phyloP scores from a whole-genome alignment of 345 rosid genomes.

The Pistacia integerrima region DNA sequence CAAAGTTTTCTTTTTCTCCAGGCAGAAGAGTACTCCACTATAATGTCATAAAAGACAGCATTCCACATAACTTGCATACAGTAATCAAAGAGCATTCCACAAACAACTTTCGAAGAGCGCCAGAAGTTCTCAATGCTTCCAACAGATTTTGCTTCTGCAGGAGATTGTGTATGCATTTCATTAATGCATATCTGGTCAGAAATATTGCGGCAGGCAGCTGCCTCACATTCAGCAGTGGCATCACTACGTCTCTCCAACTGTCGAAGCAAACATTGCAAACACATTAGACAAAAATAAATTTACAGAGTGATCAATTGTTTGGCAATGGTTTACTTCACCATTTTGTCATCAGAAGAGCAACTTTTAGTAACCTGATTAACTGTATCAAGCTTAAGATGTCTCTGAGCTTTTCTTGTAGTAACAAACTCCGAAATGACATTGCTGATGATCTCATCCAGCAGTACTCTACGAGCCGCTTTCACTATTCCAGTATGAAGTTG shows the following conservation, averaged over 20 bases:
- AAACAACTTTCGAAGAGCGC: conserved; percentile 56
- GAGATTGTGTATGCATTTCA: conserved; percentile 29
- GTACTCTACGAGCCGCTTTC: conserved; percentile 77
- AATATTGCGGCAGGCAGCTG: conserved; percentile 23
- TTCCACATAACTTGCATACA: conserved; percentile 90
- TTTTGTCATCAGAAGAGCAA: conserved; percentile 25
- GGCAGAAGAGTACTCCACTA: conserved; percentile 47
- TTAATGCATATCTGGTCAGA: conserved; percentile 18
- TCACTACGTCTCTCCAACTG: conserved; percentile 45
- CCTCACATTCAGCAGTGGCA: conserved; percentile 30
- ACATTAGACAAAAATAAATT: conserved; percentile 2
- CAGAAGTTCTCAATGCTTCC: conserved; percentile 73
- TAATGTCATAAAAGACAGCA: conserved; percentile 73
- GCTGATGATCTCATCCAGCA: conserved; percentile 83
- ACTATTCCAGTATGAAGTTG: conserved; percentile 81
- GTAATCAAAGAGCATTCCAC: conserved; percentile 59
- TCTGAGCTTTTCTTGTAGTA: conserved; percentile 48
- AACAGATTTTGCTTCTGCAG: conserved; percentile 52
- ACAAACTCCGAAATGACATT: conserved; percentile 55
- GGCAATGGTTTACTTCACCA: conserved; percentile 32
- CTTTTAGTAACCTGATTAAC: conserved; percentile 37
- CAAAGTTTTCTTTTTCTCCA: conserved; percentile 81
- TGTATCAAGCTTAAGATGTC: conserved; percentile 40
- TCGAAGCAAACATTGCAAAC: conserved; percentile 23
- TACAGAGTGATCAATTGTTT: background rate